These are phyloP conservation scores for Xylaria flabelliformis DNA, from an alignment of 495 filamentous ascomycete species.

Conservation along the genomic window DNA sequence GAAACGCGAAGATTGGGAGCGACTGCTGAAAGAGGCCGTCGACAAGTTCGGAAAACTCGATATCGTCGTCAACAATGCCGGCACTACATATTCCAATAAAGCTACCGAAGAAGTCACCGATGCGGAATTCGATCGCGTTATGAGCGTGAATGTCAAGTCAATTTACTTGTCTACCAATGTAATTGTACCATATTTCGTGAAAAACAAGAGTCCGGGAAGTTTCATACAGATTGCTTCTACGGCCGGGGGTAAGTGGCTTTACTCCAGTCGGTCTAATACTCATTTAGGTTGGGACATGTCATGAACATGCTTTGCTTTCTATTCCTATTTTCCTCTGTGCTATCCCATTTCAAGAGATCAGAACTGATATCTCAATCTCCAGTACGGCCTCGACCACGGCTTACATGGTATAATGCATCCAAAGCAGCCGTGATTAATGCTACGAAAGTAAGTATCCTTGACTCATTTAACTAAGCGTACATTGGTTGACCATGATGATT, in stretches of 20 bases:
- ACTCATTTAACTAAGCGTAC: not conserved
- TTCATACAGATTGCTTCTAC: constrained; percentile 74
- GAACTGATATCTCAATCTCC: not conserved
- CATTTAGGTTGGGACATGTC: constrained; percentile 51
- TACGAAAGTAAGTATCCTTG: constrained; percentile 36
- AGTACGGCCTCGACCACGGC: constrained; percentile 65
- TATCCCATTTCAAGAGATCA: not conserved
- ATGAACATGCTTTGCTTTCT: constrained; percentile 62
- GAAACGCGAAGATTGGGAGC: constrained; percentile 56
- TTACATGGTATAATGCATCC: constrained; percentile 75
- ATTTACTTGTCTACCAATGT: constrained; percentile 63
- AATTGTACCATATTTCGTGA: constrained; percentile 60
- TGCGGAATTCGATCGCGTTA: constrained; percentile 69
- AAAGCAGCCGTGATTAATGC: constrained; percentile 72
- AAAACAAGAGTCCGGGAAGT: constrained; percentile 62
- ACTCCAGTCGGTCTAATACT: too few relatives aligned
- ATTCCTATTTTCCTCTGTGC: constrained; percentile 59
- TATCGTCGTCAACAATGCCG: constrained; percentile 73
- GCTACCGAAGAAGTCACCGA: constrained; percentile 65
- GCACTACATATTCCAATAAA: constrained; percentile 73
- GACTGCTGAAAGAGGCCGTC: constrained; percentile 53
- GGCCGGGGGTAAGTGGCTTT: constrained; percentile 47
- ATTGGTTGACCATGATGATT: constrained; percentile 38
- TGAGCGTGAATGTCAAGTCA: constrained; percentile 71
- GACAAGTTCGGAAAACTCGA: constrained; percentile 60